These are phyloP conservation scores for Herpotrichia juniperi DNA, from an alignment of 2,329 filamentous ascomycete species.

Conservation along the genomic window DNA sequence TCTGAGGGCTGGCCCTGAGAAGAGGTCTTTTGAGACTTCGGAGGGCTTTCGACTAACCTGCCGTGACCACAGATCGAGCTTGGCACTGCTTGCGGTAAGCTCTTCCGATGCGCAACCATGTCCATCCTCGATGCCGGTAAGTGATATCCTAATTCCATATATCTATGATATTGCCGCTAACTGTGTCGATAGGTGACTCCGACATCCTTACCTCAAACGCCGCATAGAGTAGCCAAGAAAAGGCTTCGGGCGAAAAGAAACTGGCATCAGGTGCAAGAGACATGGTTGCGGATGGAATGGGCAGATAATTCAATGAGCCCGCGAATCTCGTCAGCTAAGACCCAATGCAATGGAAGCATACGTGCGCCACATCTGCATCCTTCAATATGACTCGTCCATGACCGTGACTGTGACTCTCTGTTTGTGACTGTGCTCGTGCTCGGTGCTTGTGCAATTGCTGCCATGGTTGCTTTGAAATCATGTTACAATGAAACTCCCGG, in stretches of 20 bases:
- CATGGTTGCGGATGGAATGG: neutral
- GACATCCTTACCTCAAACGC: slow-evolving; percentile 86
- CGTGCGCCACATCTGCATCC: neutral
- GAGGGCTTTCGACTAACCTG: slow-evolving; percentile 76
- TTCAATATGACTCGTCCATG: slow-evolving; percentile 8
- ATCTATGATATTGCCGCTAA: slow-evolving; percentile 16
- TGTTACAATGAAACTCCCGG: neutral
- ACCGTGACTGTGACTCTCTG: slow-evolving; percentile 1
- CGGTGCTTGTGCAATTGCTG: neutral
- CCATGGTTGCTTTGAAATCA: slow-evolving; percentile 14
- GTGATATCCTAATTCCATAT: slow-evolving; percentile 10
- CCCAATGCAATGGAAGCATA: slow-evolving; percentile 9
- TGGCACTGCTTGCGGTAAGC: slow-evolving; percentile 97
- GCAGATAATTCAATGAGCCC: neutral
- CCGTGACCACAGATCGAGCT: slow-evolving; percentile 81
- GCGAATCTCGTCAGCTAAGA: slow-evolving; percentile 2
- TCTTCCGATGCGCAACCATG: slow-evolving; percentile 98
- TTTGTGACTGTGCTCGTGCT: slow-evolving; percentile 3
- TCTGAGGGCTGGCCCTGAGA: slow-evolving; percentile 76
- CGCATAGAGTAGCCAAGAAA: slow-evolving; percentile 38
- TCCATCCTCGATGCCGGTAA: slow-evolving; percentile 88
- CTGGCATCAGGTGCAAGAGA: neutral
- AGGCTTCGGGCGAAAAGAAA: slow-evolving; percentile 10
- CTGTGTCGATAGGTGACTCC: slow-evolving; percentile 64
- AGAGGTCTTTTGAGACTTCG: slow-evolving; percentile 86